These are phyloP conservation scores for Didymella sp. DNA, from an alignment of 2,329 filamentous ascomycete species.

Conservation along the genomic window DNA sequence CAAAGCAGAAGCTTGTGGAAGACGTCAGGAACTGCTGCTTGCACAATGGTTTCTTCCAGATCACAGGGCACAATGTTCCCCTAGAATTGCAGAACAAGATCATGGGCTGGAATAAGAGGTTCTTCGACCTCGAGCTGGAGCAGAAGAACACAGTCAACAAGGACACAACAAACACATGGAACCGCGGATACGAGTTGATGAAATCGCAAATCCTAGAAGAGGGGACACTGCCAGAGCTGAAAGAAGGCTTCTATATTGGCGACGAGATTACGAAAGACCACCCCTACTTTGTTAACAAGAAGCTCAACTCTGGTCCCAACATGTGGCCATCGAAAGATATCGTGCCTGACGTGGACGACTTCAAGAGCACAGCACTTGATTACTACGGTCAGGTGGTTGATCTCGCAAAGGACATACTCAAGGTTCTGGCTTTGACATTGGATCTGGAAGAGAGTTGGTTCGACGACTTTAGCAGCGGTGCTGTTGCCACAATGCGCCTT, in stretches of 20 bases:
- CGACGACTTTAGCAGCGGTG: slow-evolving; percentile 44
- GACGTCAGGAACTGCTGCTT: slow-evolving; percentile 42
- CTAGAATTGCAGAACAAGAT: slow-evolving; percentile 48
- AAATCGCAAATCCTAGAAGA: slow-evolving; percentile 53
- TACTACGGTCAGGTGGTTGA: slow-evolving; percentile 52
- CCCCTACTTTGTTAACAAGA: slow-evolving; percentile 49
- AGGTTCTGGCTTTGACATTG: slow-evolving; percentile 52
- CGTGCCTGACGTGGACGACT: slow-evolving; percentile 37
- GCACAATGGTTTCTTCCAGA: slow-evolving; percentile 56
- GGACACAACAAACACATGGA: slow-evolving; percentile 50
- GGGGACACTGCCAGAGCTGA: slow-evolving; percentile 53
- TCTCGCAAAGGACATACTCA: slow-evolving; percentile 53
- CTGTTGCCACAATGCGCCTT: slow-evolving; percentile 53
- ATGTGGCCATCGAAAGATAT: slow-evolving; percentile 45
- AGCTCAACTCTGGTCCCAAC: slow-evolving; percentile 44
- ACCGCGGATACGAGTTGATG: slow-evolving; percentile 55
- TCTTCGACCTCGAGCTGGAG: slow-evolving; percentile 51
- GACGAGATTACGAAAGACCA: slow-evolving; percentile 51
- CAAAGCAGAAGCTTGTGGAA: slow-evolving; percentile 33
- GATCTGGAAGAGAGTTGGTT: slow-evolving; percentile 50
- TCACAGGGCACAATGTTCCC: slow-evolving; percentile 52
- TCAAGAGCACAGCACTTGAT: slow-evolving; percentile 43
- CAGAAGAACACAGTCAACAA: slow-evolving; percentile 53
- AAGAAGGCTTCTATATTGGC: slow-evolving; percentile 54
- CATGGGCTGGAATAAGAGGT: slow-evolving; percentile 50